Percentiles rank a stretch among this genome's conserved stretches.
Evolutionary conservation across 768 basidiomycete species (phyloP).

Genomic region (Tubosaeta sp.): DNA sequence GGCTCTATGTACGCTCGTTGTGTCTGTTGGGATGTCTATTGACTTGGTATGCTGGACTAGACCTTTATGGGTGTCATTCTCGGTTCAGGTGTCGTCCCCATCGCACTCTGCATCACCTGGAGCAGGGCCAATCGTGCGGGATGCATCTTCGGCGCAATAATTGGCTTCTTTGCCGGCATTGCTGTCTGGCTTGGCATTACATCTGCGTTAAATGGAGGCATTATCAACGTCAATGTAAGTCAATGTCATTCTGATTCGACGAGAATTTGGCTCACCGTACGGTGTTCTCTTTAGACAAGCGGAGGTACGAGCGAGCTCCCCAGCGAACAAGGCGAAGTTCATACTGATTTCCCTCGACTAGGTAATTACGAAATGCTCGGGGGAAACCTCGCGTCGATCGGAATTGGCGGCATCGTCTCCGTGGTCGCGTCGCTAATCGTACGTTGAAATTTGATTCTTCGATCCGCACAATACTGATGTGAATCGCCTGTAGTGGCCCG

Average conservation of each 20-base stretch:
- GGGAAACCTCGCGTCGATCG: slow-evolving; percentile 85
- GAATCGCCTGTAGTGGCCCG: slow-evolving; percentile 55
- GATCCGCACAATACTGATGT: background rate
- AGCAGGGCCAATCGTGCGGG: slow-evolving; percentile 81
- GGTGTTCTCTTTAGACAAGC: slow-evolving; percentile 38
- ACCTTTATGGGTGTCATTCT: slow-evolving; percentile 87
- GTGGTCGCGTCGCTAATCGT: slow-evolving; percentile 61
- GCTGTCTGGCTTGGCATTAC: slow-evolving; percentile 87
- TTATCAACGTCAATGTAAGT: slow-evolving; percentile 65
- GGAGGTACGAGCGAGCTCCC: slow-evolving; percentile 43
- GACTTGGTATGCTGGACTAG: slow-evolving; percentile 31
- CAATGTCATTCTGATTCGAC: background rate
- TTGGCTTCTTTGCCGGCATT: slow-evolving; percentile 66
- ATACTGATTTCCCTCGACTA: slow-evolving; percentile 6
- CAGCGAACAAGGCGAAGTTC: background rate
- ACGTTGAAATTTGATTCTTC: slow-evolving; percentile 18
- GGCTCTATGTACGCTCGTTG: slow-evolving; percentile 69
- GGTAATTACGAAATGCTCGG: slow-evolving; percentile 74
- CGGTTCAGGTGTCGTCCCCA: slow-evolving; percentile 82
- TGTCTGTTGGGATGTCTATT: background rate
- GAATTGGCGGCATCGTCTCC: slow-evolving; percentile 74
- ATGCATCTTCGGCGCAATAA: slow-evolving; percentile 68
- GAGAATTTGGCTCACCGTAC: slow-evolving; percentile 1
- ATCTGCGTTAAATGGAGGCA: slow-evolving; percentile 58
- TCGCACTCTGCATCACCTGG: slow-evolving; percentile 85